Conservation (phyloP, 192 early-diverging fungal genomes). For the Thamnidium elegans region DNA sequence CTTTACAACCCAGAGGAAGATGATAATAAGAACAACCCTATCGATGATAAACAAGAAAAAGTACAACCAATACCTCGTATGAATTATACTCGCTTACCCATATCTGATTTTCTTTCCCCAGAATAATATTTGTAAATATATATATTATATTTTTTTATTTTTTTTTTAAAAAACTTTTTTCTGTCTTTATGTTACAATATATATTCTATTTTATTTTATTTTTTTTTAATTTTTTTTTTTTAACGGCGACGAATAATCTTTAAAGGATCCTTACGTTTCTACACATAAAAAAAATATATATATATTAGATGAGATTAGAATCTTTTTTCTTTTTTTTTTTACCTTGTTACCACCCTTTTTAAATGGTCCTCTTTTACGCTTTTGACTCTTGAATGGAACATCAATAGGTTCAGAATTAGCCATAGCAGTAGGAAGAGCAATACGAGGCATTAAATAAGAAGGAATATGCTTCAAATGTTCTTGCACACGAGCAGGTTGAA, state of each 20-base stretch:
- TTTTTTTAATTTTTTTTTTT: slow-evolving; percentile 6
- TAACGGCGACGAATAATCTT: slow-evolving; percentile 21
- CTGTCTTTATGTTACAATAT: background rate
- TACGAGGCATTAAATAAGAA: slow-evolving; percentile 88
- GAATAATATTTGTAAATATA: background rate
- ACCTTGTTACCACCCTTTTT: background rate
- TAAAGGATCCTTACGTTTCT: slow-evolving; percentile 34
- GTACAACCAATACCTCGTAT: no score
- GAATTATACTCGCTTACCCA: background rate
- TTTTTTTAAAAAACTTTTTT: background rate
- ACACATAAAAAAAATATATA: background rate
- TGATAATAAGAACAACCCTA: no score
- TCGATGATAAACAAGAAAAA: no score
- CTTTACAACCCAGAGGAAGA: background rate
- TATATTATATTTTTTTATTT: background rate
- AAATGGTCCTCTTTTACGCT: slow-evolving; percentile 2
- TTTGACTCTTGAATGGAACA: slow-evolving; percentile 18
- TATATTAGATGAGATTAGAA: background rate
- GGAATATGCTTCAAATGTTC: slow-evolving; percentile 93
- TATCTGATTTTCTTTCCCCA: background rate
- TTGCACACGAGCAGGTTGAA: slow-evolving; percentile 81
- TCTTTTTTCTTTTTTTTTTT: background rate
- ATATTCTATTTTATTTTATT: background rate
- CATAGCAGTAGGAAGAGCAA: slow-evolving; percentile 38
- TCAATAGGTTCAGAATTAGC: slow-evolving; percentile 1